Evolutionary conservation across 306 rosid genomes (phyloP), one percentile per base, ranked within the genome.

Genomic region (Crotalaria pallida): DNA sequence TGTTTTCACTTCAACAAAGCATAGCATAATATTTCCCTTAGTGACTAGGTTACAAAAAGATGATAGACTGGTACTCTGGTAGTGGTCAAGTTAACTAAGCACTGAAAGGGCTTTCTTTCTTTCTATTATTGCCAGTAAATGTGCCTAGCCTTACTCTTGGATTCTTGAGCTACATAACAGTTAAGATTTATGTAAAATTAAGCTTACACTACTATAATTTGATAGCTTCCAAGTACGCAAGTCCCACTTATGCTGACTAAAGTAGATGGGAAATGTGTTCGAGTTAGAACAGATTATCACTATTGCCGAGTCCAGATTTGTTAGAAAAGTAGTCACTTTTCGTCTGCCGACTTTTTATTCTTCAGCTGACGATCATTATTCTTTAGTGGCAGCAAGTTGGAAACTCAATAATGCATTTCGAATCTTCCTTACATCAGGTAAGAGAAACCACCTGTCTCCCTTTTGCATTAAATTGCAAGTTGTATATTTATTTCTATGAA

Each of bases 321-420:
- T 52, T 10, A n/a, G 44, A 40, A 33, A 33, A 33, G 38, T 33
- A 9, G 1, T 41, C 22, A 8, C 10, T 15, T 57, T 50, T 36
- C 65, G 29, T 57, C 18, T 18, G 60, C 11, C 44, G 12, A 45
- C 57, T 38, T 56, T 29, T 64, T 27, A 67, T 53, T 52, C 45
- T 74, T 52, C n/a, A n/a, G 36, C 31, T 40, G 11, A 70, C 45
- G 36, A 84, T 69, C 68, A 27, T 65, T 36, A 23, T 79, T 61
- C 24, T 55, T 61, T 58, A 81, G 26, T 88, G 69, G 77, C 94
- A 93, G 98, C 81, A 72, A 57, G 90, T 31, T 40, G 85, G 81
- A 85, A 75, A 81, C 81, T 90, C 63, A 29, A 75, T 24, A 69
- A 1, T 44, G 15, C 70, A 64, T 19, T 74, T 69, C 84, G 80